Evolutionary conservation across 2,329 filamentous ascomycete species (phyloP), one percentile per base, ranked within the genome.

Genomic region (Hypoxylon sp.): DNA sequence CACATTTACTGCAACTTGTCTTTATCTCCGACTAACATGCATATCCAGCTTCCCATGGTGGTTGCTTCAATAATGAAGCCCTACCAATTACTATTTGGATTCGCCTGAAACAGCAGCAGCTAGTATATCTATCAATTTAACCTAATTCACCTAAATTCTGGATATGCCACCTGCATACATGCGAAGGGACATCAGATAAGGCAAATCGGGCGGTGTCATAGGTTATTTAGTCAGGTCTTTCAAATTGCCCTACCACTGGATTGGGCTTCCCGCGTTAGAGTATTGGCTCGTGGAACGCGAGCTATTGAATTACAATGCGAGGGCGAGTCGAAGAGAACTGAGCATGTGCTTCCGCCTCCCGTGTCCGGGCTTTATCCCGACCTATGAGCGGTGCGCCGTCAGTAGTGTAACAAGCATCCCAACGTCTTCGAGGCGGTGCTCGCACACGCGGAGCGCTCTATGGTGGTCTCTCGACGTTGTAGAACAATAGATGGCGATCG

Each of bases 381-480:
- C 61, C 59, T 68, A 63, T 63, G 60, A 58, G 26, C 44, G 5
- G 11, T 51, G 39, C 52, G 8, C 44, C 42, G 37, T 65, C 53
- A 17, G 58, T 33, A 63, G 65, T 65, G 58, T 63, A 64, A 68
- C 65, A 51, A 58, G 48, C 44, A 57, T 58, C 53, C 54, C 46
- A 48, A 46, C 37, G 48, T 26, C 33, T 44, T 48, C 39, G 35
- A 46, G 47, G 48, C 39, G 44, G 48, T 35, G 44, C 26, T 9
- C 46, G 50, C 55, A 52, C 37, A 59, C 35, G 19, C 26, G 17
- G 10, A 47, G 42, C 53, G 44, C 26, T 61, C 42, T 59, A 61
- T 62, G 58, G 47, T 42, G 31, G 33, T 33, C 29, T 22, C n/a
- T 54, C 22, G 46, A 54, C 13, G 33, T 33, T 63, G 37, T 55